Percentiles rank a stretch among this genome's conserved stretches.
phyloP scores from a whole-genome alignment of 768 basidiomycete genomes.

The Paxillus involutus region DNA sequence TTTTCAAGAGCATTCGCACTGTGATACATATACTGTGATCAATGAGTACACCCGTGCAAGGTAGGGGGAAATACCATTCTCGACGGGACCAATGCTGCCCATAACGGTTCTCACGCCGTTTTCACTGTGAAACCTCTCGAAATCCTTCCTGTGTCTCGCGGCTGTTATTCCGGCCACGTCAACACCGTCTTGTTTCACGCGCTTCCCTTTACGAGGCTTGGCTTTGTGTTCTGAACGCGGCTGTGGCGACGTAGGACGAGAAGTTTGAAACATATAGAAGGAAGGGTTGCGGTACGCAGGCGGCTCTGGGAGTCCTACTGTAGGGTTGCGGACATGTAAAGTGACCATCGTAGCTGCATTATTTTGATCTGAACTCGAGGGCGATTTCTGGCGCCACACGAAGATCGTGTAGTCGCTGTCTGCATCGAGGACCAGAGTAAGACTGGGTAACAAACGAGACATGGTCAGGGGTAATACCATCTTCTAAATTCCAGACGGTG shows the following conservation, averaged over 20 bases:
- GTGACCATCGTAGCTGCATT: conserved; percentile 29
- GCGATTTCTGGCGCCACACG: conserved; percentile 62
- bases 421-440: conserved; percentile 22
- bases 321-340: conserved; percentile 63
- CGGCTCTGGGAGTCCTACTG: conserved; percentile 54
- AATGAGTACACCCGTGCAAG: not conserved
- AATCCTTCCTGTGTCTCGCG: conserved; percentile 70
- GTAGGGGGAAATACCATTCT: conserved; percentile 58
- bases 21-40: not conserved
- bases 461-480: conserved; percentile 52
- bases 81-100: conserved; percentile 89
- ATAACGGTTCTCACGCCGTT: conserved; percentile 93
- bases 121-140: conserved; percentile 83
- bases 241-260: conserved; percentile 28
- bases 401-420: conserved; percentile 91
- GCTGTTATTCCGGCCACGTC: conserved; percentile 41
- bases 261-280: conserved; percentile 59
- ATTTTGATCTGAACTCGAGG: conserved; percentile 19
- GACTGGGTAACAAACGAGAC: not conserved
- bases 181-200: conserved; percentile 27
- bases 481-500: conserved; percentile 83
- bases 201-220: conserved; percentile 42
- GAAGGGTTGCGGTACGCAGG: conserved; percentile 69
- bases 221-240: conserved; percentile 31
- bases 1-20: conserved; percentile 94